Conservation (phyloP, 805 yeast species). For the Phaffomyces opuntiae region DNA sequence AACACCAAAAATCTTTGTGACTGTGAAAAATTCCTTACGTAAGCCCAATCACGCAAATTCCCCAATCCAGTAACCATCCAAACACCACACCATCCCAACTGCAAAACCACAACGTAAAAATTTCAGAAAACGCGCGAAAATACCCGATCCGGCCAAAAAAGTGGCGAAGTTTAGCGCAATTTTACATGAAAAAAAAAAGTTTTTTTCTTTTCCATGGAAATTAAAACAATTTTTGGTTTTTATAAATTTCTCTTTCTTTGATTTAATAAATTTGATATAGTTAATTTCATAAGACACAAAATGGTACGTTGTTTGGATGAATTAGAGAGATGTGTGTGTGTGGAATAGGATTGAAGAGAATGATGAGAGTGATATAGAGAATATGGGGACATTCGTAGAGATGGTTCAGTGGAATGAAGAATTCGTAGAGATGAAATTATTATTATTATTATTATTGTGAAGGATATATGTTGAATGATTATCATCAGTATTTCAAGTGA, state of each 20-base stretch:
- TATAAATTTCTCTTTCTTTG: constrained; percentile 4
- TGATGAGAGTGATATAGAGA: background rate
- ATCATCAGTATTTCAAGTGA: too few relatives aligned
- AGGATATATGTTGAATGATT: too few relatives aligned
- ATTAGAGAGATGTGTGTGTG: background rate
- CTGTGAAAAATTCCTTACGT: background rate
- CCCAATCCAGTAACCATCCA: background rate
- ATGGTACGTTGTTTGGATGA: constrained; percentile 5
- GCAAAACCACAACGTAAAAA: too few relatives aligned
- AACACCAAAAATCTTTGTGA: background rate
- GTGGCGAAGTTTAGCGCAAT: too few relatives aligned
- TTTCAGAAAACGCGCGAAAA: background rate
- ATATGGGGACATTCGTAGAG: background rate
- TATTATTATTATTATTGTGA: too few relatives aligned
- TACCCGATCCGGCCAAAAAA: too few relatives aligned
- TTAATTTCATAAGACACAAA: constrained; percentile 4
- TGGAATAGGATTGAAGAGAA: background rate
- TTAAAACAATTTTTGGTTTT: background rate
- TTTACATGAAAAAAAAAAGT: too few relatives aligned
- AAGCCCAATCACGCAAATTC: background rate
- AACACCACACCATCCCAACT: background rate
- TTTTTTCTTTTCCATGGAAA: background rate
- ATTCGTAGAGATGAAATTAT: too few relatives aligned
- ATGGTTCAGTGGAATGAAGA: background rate
- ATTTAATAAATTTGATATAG: background rate